Conservation (phyloP, 495 filamentous ascomycete genomes). For the Penicillium longicatenatum region DNA sequence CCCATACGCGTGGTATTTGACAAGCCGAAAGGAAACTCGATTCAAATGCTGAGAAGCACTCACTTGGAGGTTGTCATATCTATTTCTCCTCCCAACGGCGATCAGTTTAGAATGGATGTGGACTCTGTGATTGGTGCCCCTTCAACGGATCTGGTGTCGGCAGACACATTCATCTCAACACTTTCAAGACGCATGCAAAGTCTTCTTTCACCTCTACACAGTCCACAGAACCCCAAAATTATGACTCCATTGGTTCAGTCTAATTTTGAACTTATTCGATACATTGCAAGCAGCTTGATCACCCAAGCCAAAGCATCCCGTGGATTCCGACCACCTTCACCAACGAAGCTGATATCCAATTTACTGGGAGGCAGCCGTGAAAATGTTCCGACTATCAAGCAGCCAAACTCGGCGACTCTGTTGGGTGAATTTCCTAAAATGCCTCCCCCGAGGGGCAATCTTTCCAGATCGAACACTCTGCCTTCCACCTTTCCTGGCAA, state of each 20-base stretch:
- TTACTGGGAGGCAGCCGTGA: slow-evolving; percentile 64
- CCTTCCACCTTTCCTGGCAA: slow-evolving; percentile 36
- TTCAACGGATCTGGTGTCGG: slow-evolving; percentile 67
- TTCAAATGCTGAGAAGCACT: slow-evolving; percentile 30
- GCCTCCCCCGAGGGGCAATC: slow-evolving; percentile 34
- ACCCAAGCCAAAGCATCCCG: slow-evolving; percentile 55
- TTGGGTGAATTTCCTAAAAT: slow-evolving; percentile 44
- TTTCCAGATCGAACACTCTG: slow-evolving; percentile 44
- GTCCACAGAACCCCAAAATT: slow-evolving; percentile 66
- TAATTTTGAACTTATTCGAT: slow-evolving; percentile 70
- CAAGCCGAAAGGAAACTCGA: slow-evolving; percentile 32
- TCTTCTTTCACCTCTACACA: slow-evolving; percentile 67
- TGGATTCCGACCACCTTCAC: slow-evolving; percentile 72
- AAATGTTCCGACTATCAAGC: slow-evolving; percentile 34
- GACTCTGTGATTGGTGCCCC: slow-evolving; percentile 60
- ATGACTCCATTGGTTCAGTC: slow-evolving; percentile 52
- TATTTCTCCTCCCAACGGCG: slow-evolving; percentile 32
- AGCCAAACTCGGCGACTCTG: slow-evolving; percentile 39
- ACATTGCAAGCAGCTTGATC: slow-evolving; percentile 63
- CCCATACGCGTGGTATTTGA: slow-evolving; percentile 44
- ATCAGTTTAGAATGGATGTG: slow-evolving; percentile 61
- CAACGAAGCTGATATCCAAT: slow-evolving; percentile 87
- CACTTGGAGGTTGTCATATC: slow-evolving; percentile 44
- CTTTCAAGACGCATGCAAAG: slow-evolving; percentile 63
- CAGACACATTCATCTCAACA: slow-evolving; percentile 66